Base-by-base conservation (phyloP, 2,329 filamentous ascomycete genomes). In the Alternaria sp. region DNA sequence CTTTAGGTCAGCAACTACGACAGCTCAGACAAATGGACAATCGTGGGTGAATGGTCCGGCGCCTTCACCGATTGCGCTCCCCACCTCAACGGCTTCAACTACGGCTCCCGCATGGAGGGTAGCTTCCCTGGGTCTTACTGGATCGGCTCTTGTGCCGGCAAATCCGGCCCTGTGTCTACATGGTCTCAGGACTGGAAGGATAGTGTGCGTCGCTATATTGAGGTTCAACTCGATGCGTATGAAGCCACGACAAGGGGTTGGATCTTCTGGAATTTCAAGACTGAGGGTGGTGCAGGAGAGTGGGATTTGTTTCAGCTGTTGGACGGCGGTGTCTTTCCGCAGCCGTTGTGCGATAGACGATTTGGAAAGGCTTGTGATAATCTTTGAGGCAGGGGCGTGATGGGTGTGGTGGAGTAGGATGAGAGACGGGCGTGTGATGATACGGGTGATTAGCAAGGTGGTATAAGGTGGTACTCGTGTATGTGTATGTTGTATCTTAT, bases 41-140 rank as follows among this genome's bases (percentile, higher is more conserved):
- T 91, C 43, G 83, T 89, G 4, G 89, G 89, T 51, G 89, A 91
- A 76, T 91, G 88, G 88, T 86, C 84, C 0, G 88, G 82, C 18
- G 88, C 88, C 34, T 82, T 90, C 79, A 90, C 88, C 1, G 85
- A 87, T 70, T 86, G 85, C 68, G 84, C 85, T 7, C 73, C 74
- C 1, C 75, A 79, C 34, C 76, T 84, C 41, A 84, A 84, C 63
- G 81, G 77, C 60, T 76, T 70, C 56, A 61, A 57, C 7, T n/a
- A 85, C 18, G 88, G 88, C 18, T 83, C 87, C 12, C 83, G 89
- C 51, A 87, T 86, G 72, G 85, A 87, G 63, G 87, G 87, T 16
- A 83, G 80, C 11, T 86, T 80, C 67, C 75, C 78, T 0, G 82
- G 79, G 34, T 83, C 80, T 24, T 71, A 72, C 0, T 81, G 79